phyloP scores from a whole-genome alignment of 345 rosid genomes.

The Eucalyptus regnans region DNA sequence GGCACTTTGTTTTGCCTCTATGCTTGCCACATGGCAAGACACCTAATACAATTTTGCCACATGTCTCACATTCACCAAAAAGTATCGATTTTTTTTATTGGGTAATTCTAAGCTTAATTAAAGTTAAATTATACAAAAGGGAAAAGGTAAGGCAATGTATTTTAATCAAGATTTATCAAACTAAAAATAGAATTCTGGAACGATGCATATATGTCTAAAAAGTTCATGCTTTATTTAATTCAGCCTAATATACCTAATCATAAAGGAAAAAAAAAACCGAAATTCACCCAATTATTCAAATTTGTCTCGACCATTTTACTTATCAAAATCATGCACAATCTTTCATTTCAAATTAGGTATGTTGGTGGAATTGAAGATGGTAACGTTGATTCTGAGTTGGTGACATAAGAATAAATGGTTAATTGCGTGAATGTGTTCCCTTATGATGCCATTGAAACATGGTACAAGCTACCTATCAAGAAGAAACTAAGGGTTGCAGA shows the following conservation, averaged over 20 bases:
- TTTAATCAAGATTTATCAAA: background rate
- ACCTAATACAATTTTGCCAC: background rate
- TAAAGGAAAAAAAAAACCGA: too few relatives aligned
- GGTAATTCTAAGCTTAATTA: too few relatives aligned
- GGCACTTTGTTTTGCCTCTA: too few relatives aligned
- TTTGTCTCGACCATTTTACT: background rate
- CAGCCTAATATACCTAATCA: background rate
- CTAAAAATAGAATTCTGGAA: background rate
- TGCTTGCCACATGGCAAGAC: background rate
- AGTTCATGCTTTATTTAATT: background rate
- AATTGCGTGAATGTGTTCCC: accelerated
- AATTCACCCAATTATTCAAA: too few relatives aligned
- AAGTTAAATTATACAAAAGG: background rate
- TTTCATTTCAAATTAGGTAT: background rate
- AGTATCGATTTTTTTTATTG: background rate
- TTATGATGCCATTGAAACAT: background rate
- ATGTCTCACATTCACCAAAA: background rate
- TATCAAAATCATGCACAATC: background rate
- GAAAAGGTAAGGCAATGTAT: background rate
- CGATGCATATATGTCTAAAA: too few relatives aligned
- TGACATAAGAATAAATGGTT: background rate
- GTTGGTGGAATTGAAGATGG: background rate
- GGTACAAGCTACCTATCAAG: accelerated
- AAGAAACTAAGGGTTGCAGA: background rate
- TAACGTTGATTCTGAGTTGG: background rate